Evolutionary conservation across 169 alveolate species (phyloP).

Genomic region (Eimeria acervulina): DNA sequence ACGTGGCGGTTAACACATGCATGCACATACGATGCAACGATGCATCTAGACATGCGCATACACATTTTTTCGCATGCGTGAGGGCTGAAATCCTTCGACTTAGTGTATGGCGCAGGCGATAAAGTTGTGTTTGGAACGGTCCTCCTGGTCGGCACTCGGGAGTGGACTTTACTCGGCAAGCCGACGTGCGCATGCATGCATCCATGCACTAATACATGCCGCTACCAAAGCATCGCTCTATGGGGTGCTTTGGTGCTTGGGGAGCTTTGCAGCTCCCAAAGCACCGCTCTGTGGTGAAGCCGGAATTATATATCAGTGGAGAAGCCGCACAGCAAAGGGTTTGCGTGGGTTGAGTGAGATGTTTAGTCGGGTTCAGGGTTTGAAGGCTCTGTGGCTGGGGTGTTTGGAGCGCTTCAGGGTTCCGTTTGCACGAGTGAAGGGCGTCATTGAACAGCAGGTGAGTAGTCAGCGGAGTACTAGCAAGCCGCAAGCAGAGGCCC

Average conservation of each 20-base stretch:
- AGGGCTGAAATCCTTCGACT: not conserved
- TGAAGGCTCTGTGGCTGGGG: not conserved
- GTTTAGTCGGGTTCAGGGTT: not conserved
- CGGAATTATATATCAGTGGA: not conserved
- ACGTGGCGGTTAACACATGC: not conserved
- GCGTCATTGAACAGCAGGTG: conserved; percentile 92
- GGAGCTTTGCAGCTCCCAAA: too few relatives aligned
- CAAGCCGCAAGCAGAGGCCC: not conserved
- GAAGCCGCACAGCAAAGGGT: not conserved
- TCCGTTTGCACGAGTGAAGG: conserved; percentile 93
- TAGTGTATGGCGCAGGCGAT: conserved; percentile 70
- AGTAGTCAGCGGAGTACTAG: not conserved
- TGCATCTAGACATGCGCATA: not conserved
- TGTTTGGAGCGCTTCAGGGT: conserved; percentile 85
- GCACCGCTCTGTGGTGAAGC: not conserved
- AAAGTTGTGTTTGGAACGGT: conserved; percentile 91
- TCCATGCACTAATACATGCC: not conserved
- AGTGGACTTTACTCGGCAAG: conserved; percentile 94
- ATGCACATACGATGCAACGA: not conserved
- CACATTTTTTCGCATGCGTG: not conserved
- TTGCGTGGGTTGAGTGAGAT: not conserved
- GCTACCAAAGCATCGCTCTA: not conserved
- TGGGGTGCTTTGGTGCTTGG: too few relatives aligned
- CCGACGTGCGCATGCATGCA: conserved; percentile 88
- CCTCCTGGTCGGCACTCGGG: conserved; percentile 90